These are phyloP conservation scores for Phytophthora citricola DNA, from an alignment of 352 stramenopile genomes.

Conservation along the genomic window DNA sequence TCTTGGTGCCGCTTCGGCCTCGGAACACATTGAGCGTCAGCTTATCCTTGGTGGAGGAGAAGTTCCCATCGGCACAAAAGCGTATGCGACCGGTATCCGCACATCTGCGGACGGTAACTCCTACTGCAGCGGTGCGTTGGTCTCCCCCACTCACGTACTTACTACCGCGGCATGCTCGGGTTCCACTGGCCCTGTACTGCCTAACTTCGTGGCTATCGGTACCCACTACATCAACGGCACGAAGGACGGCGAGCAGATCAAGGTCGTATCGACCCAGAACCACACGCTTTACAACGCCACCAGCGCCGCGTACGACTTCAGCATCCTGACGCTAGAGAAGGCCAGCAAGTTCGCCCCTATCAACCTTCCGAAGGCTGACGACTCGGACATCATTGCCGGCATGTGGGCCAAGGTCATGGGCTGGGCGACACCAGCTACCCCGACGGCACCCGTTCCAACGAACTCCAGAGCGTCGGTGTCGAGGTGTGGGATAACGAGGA, in stretches of 20 bases:
- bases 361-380: constrained; percentile 31
- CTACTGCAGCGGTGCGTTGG: constrained; percentile 18
- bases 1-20: constrained; percentile 4
- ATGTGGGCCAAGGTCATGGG: constrained; percentile 43
- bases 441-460: constrained; percentile 17
- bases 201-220: constrained; percentile 17
- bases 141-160: constrained; percentile 17
- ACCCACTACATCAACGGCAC: constrained; percentile 30
- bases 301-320: constrained; percentile 25
- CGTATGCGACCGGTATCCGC: constrained; percentile 36
- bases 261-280: constrained; percentile 12
- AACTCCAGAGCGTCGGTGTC: constrained; percentile 43
- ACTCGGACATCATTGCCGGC: constrained; percentile 29
- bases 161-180: constrained; percentile 17
- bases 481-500: constrained; percentile 41
- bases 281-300: constrained; percentile 12
- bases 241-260: constrained; percentile 25
- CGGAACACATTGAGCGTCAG: constrained; percentile 13
- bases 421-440: constrained; percentile 31
- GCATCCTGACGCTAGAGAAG: constrained; percentile 49
- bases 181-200: neutral
- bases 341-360: constrained; percentile 41
- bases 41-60: constrained; percentile 45
- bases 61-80: constrained; percentile 40
- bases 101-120: constrained; percentile 16